Evolutionary conservation across 257 asterid genomes (phyloP).

Genomic region (Voacanga thouarsii): DNA sequence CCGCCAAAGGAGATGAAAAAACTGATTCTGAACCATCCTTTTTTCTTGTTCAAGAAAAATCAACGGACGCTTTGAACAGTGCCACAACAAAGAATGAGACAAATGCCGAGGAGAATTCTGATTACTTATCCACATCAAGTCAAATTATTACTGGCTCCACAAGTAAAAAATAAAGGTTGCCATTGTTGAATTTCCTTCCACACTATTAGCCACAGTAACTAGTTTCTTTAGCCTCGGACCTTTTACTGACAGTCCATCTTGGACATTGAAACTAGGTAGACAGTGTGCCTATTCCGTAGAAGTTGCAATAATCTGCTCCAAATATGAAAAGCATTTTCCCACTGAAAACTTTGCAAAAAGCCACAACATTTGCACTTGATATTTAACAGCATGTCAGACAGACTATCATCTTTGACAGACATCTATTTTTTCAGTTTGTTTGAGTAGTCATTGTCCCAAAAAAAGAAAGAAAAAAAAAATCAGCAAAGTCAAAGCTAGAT

Average conservation of each 20-base stretch:
- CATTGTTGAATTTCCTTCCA: not conserved
- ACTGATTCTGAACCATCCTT: slow-evolving; percentile 9
- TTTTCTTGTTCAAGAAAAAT: slow-evolving; percentile 7
- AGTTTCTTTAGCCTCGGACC: not conserved
- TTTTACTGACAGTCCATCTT: not conserved
- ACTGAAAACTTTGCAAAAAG: not conserved
- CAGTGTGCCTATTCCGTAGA: not conserved
- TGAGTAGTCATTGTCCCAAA: too few relatives aligned
- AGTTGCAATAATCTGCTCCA: not conserved
- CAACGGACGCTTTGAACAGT: not conserved
- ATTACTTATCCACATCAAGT: slow-evolving; percentile 5
- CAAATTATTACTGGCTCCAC: slow-evolving; percentile 4
- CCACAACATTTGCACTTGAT: not conserved
- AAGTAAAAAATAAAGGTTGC: slow-evolving; percentile 14
- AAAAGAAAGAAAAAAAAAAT: too few relatives aligned
- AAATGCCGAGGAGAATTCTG: not conserved
- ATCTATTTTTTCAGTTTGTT: too few relatives aligned
- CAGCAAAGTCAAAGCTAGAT: too few relatives aligned
- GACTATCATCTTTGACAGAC: too few relatives aligned
- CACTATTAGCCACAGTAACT: not conserved
- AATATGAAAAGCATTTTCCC: not conserved
- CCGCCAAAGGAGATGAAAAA: slow-evolving; percentile 15
- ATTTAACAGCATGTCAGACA: too few relatives aligned
- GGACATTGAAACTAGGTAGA: not conserved
- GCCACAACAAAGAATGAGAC: slow-evolving; percentile 3